These are phyloP conservation scores for Cicer chorassanicum DNA, from an alignment of 306 rosid species.

Conservation along the genomic window DNA sequence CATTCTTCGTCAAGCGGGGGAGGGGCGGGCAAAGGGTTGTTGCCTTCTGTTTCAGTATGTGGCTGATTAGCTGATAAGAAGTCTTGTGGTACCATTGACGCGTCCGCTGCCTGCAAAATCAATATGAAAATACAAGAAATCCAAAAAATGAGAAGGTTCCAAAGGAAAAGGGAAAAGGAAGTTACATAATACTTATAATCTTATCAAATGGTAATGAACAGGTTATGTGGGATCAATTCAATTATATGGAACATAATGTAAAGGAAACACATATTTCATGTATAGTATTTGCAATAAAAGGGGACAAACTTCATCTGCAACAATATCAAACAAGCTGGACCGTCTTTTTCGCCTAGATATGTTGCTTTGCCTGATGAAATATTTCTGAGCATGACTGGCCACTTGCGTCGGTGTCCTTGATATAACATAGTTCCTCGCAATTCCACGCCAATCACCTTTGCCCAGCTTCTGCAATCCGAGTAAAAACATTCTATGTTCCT, in stretches of 20 bases:
- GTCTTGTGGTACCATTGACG: conserved; percentile 68
- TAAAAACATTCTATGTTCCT: conserved; percentile 97
- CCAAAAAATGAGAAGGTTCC: conserved; percentile 18
- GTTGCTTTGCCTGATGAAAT: conserved; percentile 93
- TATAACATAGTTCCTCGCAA: conserved; percentile 88
- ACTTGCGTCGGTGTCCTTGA: conserved; percentile 98
- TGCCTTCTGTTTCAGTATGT: conserved; percentile 64
- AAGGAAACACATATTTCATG: conserved; percentile 27
- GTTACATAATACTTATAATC: conserved; percentile 22
- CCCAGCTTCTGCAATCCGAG: conserved; percentile 96
- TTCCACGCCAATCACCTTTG: conserved; percentile 99
- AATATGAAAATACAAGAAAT: conserved; percentile 7
- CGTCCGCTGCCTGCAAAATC: conserved; percentile 70
- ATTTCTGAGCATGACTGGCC: conserved; percentile 99
- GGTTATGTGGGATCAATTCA: conserved; percentile 18
- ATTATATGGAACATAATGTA: conserved; percentile 27
- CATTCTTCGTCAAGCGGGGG: conserved; percentile 87
- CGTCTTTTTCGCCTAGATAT: conserved; percentile 93
- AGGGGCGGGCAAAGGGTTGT: conserved; percentile 71
- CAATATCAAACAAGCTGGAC: conserved; percentile 92
- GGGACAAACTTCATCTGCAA: conserved; percentile 87
- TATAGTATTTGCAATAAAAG: conserved; percentile 39
- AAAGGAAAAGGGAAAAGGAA: background rate
- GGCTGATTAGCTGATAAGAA: conserved; percentile 60
- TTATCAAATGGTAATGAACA: conserved; percentile 32